phyloP scores from a whole-genome alignment of 2,329 filamentous ascomycete species.

The Trichothecium sympodiale region DNA sequence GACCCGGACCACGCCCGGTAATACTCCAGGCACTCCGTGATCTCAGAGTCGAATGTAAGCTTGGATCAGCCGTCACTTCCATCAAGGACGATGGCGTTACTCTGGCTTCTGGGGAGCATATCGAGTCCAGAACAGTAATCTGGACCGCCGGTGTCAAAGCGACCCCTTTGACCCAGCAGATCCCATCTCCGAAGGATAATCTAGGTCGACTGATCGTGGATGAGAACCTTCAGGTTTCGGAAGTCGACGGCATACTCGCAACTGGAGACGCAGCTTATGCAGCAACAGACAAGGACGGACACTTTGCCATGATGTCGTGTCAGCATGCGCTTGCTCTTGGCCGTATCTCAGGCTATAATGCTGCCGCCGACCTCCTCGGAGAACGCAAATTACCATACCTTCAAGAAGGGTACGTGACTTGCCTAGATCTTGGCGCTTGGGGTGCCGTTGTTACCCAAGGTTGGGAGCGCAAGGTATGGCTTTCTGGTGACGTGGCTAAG shows the following conservation, averaged over 20 bases:
- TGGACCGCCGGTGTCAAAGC: constrained; percentile 26
- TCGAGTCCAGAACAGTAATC: constrained; percentile 19
- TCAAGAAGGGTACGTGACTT: constrained; percentile 19
- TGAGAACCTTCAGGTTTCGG: constrained; percentile 14
- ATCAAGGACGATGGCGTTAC: constrained; percentile 15
- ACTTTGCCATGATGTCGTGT: constrained; percentile 24
- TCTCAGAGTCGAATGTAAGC: constrained; percentile 17
- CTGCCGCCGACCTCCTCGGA: constrained; percentile 20
- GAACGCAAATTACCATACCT: constrained; percentile 13
- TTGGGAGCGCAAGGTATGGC: constrained; percentile 17
- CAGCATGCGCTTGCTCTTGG: constrained; percentile 25
- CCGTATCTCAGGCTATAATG: constrained; percentile 21
- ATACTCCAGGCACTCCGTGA: constrained; percentile 17
- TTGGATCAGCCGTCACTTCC: constrained; percentile 13
- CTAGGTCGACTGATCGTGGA: constrained; percentile 18
- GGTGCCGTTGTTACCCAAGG: constrained; percentile 17
- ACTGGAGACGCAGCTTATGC: constrained; percentile 22
- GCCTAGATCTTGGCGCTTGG: constrained; percentile 23
- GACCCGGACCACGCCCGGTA: constrained; percentile 17
- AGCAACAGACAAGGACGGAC: constrained; percentile 11
- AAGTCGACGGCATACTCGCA: constrained; percentile 14
- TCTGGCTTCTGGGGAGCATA: constrained; percentile 18
- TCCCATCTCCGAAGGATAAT: constrained; percentile 16
- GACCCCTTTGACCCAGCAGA: constrained; percentile 18
- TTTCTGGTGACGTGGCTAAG: constrained; percentile 18